These are phyloP conservation scores for Hygrophila difformis DNA, from an alignment of 257 asterid species.

Conservation along the genomic window DNA sequence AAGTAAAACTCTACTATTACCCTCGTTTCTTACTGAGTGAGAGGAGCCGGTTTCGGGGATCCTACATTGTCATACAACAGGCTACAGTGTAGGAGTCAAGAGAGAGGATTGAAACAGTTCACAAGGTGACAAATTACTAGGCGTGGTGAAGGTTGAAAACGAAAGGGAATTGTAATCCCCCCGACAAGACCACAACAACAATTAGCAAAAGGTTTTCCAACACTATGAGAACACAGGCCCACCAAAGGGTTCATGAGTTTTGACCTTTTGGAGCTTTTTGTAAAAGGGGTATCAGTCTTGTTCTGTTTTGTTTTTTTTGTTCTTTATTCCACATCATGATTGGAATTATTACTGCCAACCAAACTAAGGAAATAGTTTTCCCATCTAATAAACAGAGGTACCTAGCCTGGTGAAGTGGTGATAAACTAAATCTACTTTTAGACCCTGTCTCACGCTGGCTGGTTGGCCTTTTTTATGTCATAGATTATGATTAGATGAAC, in stretches of 20 bases:
- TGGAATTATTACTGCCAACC: not conserved
- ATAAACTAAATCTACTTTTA: too few species aligned
- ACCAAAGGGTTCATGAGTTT: conserved; percentile 28
- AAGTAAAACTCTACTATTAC: conserved; percentile 3
- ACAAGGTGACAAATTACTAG: conserved; percentile 23
- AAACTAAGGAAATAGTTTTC: too few species aligned
- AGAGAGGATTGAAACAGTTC: conserved; percentile 13
- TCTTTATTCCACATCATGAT: not conserved
- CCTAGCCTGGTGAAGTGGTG: not conserved
- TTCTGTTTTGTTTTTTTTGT: not conserved
- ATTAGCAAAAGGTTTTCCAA: conserved; percentile 40
- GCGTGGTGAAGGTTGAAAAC: conserved; percentile 56
- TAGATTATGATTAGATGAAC: too few species aligned
- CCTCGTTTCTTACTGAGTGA: conserved; percentile 10
- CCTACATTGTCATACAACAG: conserved; percentile 16
- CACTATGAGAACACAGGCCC: conserved; percentile 49
- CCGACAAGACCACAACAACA: conserved; percentile 59
- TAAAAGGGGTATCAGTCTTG: not conserved
- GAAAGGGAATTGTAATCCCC: conserved; percentile 33
- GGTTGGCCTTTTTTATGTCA: too few species aligned
- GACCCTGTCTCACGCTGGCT: too few species aligned
- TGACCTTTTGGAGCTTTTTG: conserved; percentile 22
- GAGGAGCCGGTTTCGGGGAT: conserved; percentile 1
- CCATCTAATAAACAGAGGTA: not conserved
- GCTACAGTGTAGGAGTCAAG: conserved; percentile 13